Evolutionary conservation across 148 eudicot species (phyloP).

Genomic region (Fagopyrum tataricum): DNA sequence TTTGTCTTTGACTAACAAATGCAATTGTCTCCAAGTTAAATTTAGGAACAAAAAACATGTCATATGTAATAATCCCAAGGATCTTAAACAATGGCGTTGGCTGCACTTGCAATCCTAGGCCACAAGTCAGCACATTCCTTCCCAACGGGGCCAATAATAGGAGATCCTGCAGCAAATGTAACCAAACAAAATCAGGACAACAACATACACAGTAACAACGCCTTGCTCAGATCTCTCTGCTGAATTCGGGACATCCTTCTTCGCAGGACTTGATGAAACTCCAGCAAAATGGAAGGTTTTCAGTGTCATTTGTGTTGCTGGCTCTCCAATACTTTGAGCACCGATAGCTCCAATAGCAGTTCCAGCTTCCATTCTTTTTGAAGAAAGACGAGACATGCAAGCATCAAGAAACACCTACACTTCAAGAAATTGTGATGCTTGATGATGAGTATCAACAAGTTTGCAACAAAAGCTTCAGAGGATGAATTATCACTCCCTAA

Average conservation of each 20-base stretch:
- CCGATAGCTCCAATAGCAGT: constrained; percentile 96
- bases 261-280: too few relatives aligned
- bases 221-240: too few relatives aligned
- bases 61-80: background rate
- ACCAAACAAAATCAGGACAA: background rate
- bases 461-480: background rate
- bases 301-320: constrained; percentile 97
- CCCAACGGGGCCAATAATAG: constrained; percentile 52
- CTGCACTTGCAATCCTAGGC: constrained; percentile 68
- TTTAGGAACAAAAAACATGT: background rate
- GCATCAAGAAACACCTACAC: constrained; percentile 66
- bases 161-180: constrained; percentile 32
- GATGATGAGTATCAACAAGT: background rate
- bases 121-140: constrained; percentile 67
- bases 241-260: too few relatives aligned
- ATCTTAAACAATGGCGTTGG: constrained; percentile 52
- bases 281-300: constrained; percentile 99
- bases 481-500: background rate
- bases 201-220: too few relatives aligned
- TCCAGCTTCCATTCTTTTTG: constrained; percentile 79
- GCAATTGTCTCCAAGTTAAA: constrained; percentile 3
- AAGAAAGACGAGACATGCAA: constrained; percentile 72
- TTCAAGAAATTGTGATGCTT: constrained; percentile 6
- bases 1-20: background rate
- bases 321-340: constrained; percentile 99